Evolutionary conservation across 495 filamentous ascomycete genomes (phyloP), one percentile per base, ranked within the genome.

Genomic region (Penicillium canariense): DNA sequence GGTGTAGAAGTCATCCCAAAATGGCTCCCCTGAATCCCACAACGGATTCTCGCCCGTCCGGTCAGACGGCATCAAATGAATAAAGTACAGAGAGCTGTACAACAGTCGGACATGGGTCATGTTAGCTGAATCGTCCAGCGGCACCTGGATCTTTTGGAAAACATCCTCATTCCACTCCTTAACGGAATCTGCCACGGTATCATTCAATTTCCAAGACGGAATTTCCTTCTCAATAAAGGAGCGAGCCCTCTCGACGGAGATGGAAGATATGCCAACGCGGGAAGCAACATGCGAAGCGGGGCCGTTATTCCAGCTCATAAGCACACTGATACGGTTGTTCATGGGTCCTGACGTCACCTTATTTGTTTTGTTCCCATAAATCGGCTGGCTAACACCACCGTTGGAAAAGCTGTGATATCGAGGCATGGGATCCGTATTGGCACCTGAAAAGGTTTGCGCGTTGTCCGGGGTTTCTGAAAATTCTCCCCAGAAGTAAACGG

Each of bases 41-140:
- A 84, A 56, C 3, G 86, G 87, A 56, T 89, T 89, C 67, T 90
- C 87, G 0, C 86, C 85, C 0, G 86, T 88, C 53, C 88, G 85
- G 53, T 89, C 85, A 35, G 88, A 86, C 1, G 86, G 86, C 59
- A 83, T 85, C 26, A 88, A 72, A 38, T 80, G 78, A 69, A 85
- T 86, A 47, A 84, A 82, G 54, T 86, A 86, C 72, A 88, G 80
- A 2, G 84, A 87, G 34, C 86, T 77, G 58, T 90, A 90, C 8
- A 88, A 75, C 6, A 84, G 78, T 44, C 80, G 81, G 63, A 84
- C 85, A 62, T 87, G 82, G 48, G 79, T 86, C 50, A 67, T 80
- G 44, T 85, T 69, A 1, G 77, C 70, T 0, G 73, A 70, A 14
- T 78, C 76, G 9, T 78, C 79, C 7, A 75, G 71, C 1, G 83